Evolutionary conservation across 2,329 filamentous ascomycete genomes (phyloP).

Genomic region (Aspergillus puulaauensis): DNA sequence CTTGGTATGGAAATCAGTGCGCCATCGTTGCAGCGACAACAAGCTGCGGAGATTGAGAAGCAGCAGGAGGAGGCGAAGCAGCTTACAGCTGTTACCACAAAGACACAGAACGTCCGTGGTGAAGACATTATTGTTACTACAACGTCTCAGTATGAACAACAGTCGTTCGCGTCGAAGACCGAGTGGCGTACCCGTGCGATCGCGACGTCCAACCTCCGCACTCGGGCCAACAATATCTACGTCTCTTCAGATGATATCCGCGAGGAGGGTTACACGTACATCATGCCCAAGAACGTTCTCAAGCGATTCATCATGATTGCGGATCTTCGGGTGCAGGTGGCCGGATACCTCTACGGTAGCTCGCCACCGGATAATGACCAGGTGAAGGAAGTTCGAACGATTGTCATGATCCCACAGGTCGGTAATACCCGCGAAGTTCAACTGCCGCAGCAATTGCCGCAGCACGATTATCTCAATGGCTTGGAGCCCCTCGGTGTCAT

Average conservation of each 20-base stretch:
- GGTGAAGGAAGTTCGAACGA: slow-evolving; percentile 94
- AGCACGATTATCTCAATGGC: slow-evolving; percentile 82
- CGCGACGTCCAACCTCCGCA: slow-evolving; percentile 91
- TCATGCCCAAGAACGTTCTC: slow-evolving; percentile 98
- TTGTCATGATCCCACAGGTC: slow-evolving; percentile 97
- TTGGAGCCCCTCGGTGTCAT: slow-evolving; percentile 93
- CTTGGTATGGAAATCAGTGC: slow-evolving; percentile 99
- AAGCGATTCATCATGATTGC: slow-evolving; percentile 98
- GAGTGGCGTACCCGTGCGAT: slow-evolving; percentile 98
- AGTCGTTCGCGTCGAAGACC: slow-evolving; percentile 97
- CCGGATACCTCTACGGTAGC: slow-evolving; percentile 89
- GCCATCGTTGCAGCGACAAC: slow-evolving; percentile 95
- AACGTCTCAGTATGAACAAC: slow-evolving; percentile 95
- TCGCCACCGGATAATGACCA: slow-evolving; percentile 93
- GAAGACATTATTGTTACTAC: slow-evolving; percentile 99
- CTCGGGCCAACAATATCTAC: slow-evolving; percentile 96
- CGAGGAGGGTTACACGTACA: slow-evolving; percentile 87
- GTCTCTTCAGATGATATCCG: slow-evolving; percentile 94
- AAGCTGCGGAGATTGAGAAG: slow-evolving; percentile 98
- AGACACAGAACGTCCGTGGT: slow-evolving; percentile 94
- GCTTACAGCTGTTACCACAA: slow-evolving; percentile 94
- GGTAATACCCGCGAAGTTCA: slow-evolving; percentile 90
- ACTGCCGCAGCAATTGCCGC: slow-evolving; percentile 82
- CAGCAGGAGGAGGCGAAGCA: slow-evolving; percentile 97
- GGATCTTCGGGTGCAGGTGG: slow-evolving; percentile 93